A percentile compares a stretch with the other conserved stretches of the same genome.
These are phyloP conservation scores for Flaveria floridana DNA, from an alignment of 140 eudicot genomes.

Conservation along the genomic window DNA sequence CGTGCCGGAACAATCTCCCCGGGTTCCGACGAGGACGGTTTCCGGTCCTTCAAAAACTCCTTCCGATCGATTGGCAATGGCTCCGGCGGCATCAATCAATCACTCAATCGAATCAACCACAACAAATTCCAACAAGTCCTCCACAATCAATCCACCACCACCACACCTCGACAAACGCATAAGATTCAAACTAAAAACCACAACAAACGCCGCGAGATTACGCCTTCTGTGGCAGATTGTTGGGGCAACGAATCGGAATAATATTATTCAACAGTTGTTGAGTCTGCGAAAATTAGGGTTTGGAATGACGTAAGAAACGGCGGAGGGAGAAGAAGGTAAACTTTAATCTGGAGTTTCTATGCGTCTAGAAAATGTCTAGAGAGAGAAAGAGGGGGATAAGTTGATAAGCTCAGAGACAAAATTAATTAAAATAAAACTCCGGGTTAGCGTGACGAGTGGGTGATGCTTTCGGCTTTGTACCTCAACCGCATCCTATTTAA, in stretches of 20 bases:
- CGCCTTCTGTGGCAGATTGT: not conserved
- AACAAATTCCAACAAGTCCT: not conserved
- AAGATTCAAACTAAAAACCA: not conserved
- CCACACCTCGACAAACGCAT: constrained; percentile 25
- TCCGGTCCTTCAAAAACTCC: constrained; percentile 55
- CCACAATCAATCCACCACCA: not conserved
- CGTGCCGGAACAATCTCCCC: constrained; percentile 36
- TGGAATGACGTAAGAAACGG: constrained; percentile 23
- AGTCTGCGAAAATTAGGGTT: constrained; percentile 23
- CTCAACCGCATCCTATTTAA: constrained; percentile 36
- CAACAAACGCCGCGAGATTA: not conserved
- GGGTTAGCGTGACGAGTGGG: constrained; percentile 28
- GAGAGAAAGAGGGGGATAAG: constrained; percentile 35
- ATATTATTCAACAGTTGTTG: constrained; percentile 15
- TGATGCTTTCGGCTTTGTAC: constrained; percentile 19
- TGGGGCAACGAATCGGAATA: too few species aligned
- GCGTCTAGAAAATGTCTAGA: constrained; percentile 32
- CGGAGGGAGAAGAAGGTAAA: constrained; percentile 27
- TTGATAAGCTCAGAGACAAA: constrained; percentile 17
- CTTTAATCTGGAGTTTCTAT: constrained; percentile 26
- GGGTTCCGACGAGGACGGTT: constrained; percentile 39
- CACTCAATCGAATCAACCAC: constrained; percentile 11
- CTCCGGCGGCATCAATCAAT: constrained; percentile 86
- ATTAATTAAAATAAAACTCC: not conserved
- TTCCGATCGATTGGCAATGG: constrained; percentile 77